These are phyloP conservation scores for Bisporella sp. DNA, from an alignment of 2,329 filamentous ascomycete genomes.

Conservation along the genomic window DNA sequence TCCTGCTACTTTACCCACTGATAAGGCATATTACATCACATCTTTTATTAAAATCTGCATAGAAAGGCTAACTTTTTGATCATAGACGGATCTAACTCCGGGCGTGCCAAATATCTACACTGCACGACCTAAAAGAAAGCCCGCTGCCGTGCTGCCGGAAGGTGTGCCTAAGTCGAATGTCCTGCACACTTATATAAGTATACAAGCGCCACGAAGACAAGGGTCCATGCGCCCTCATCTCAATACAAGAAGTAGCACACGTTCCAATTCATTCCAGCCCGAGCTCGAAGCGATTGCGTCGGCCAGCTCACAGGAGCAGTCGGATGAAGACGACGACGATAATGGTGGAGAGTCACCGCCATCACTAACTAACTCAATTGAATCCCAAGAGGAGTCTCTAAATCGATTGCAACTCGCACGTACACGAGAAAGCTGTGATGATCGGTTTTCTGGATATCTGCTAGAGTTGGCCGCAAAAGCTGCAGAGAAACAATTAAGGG, in stretches of 20 bases:
- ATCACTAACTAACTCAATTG: conserved; percentile 24
- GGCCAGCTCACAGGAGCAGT: conserved; percentile 35
- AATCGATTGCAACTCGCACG: conserved; percentile 33
- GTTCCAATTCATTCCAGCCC: conserved; percentile 33
- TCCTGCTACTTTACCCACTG: conserved; percentile 54
- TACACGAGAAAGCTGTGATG: conserved; percentile 66
- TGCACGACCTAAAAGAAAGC: conserved; percentile 15
- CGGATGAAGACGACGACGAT: conserved; percentile 23
- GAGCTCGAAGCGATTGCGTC: conserved; percentile 31
- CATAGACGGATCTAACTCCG: conserved; percentile 24
- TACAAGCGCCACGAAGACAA: conserved; percentile 32
- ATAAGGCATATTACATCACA: conserved; percentile 57
- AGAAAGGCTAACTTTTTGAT: not conserved
- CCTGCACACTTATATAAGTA: conserved; percentile 26
- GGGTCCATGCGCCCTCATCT: conserved; percentile 33
- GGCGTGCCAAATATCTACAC: conserved; percentile 26
- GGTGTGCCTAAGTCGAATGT: conserved; percentile 14
- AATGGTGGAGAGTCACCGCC: conserved; percentile 20
- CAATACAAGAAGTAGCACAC: conserved; percentile 34
- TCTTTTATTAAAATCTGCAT: not conserved
- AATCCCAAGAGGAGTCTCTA: conserved; percentile 27
- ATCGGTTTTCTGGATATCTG: conserved; percentile 68
- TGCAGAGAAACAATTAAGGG: conserved; percentile 72
- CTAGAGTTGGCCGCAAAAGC: conserved; percentile 74
- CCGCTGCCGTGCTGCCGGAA: conserved; percentile 2